Evolutionary conservation across 179 eudicot genomes (phyloP), one percentile per base, ranked within the genome.

Genomic region (Actinidia polygama): DNA sequence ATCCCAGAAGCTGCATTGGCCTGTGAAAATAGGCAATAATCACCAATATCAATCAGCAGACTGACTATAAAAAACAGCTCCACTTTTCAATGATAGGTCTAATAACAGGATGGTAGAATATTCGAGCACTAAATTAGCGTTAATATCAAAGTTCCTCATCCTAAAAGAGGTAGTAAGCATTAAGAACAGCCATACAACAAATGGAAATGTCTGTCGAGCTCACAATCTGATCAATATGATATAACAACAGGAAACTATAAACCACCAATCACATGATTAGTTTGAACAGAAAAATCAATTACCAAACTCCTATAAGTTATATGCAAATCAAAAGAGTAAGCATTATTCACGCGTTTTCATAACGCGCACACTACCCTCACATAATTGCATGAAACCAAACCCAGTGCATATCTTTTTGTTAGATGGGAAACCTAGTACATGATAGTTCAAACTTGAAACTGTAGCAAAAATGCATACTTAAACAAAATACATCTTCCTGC

Each of bases 1-100:
- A 86, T 83, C 36, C 88, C 88, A 77, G 88, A 86, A 59, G 83
- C 84, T 12, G 89, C 86, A 19, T 86, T 86, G 68, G 89, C 89
- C 89, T 86, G 26, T 64, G 51, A 14, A 73, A 59, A 11, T 16
- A 73, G 67, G 75, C 40, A 47, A 46, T 10, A 40, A 46, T 24
- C 70, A 36, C 58, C 76, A n/a, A 21, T 6, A 53, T 74, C n/a
- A 23, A 74, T 26, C 15, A 15, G 18, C 59, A 40, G 5, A 4
- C 51, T 23, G 3, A 46, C 36, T 36, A 12, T 24, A 44, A 16
- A 66, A 36, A 68, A 15, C 49, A 68, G n/a, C 36, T 64, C 40
- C 69, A 64, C 16, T 64, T 64, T 64, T 23, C 3, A 24, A 6
- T 0, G 26, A 18, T 18, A 64, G 4, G 10, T 64, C 14, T 9